Evolutionary conservation across 805 yeast genomes (phyloP), one percentile per base, ranked within the genome.

Genomic region (Cyberlindnera maclurae): DNA sequence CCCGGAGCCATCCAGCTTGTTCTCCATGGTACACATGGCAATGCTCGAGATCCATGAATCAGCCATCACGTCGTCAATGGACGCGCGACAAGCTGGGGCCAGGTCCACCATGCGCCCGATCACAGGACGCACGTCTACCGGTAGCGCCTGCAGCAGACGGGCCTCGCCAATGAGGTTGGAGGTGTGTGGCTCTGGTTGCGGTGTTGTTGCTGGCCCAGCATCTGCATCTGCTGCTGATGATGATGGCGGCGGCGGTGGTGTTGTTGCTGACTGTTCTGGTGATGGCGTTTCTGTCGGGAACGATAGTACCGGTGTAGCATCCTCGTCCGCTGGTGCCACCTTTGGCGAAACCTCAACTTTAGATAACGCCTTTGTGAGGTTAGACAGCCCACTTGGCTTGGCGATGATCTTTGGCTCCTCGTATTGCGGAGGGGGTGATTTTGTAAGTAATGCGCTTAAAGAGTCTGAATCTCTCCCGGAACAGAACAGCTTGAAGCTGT

Each of bases 71-170:
- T 83, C 90, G 44, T 84, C 94, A 31, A 84, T 80, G n/a, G 77
- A 70, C 9, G 82, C 81, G 54, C 95, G 71, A 54, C 90, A 81
- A 3, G 93, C 90, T 2, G 95, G 95, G 2, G 95, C 89, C 44
- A 84, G 62, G 34, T 78, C 84, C 33, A 84, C 89, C 95, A 84
- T 84, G 46, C 76, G 71, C 5, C 82, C 74, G 44, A 84, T 73
- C 47, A 84, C 66, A 10, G 76, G 64, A 37, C 90, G 75, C 26
- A 81, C 71, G 41, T 81, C 84, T 38, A 70, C 77, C 2, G 89
- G 87, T 34, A 84, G 62, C 0, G 90, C 88, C 47, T 74, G 72
- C 42, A 82, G 60, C 29, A 84, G 63, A 46, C 94, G 68, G 34
- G 77, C 82, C 18, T 82, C 88, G 4, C 95, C 95, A 38, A 76